Base-by-base conservation (phyloP, 129 eudicot genomes). In the Flaveria bidentis region DNA sequence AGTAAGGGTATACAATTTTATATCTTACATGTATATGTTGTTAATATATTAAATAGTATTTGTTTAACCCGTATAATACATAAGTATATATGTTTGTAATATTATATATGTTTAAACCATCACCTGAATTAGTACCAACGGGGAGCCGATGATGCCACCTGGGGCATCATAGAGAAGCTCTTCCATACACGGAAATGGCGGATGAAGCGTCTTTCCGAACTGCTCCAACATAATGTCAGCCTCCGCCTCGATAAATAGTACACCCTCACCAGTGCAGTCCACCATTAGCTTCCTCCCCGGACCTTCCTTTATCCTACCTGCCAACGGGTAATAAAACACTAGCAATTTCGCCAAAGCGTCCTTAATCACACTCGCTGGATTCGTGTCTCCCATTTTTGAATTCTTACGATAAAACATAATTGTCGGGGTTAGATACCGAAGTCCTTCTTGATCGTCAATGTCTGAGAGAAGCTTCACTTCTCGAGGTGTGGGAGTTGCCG, bases 281-380 rank as follows among this genome's bases (percentile, higher is more conserved):
- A 87, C 84, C 61, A 74, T 33, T 18, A 85, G 72, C 78, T 80
- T 80, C 47, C 44, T 17, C 0, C 57, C n/a, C 0, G 53, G 45
- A 5, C 76, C 78, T 47, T 76, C 85, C 0, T 52, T 74, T 6
- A 87, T 71, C 17, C 89, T 72, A 18, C 92, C 92, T 2, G 87
- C 87, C 16, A 79, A 36, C 0, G 92, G 92, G 49, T 87, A 82
- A 72, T 85, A 85, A 39, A 64, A 71, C 18, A 87, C 84, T 5
- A 87, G 51, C 9, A 78, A 84, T 64, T 77, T 78, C 0, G 78
- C 72, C 15, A 87, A 12, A 3, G 89, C 87, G 2, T 77, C 84
- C 55, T 65, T 80, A 2, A 87, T 76, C 15, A 80, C 69, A 22
- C 26, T 70, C 0, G 73, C 83, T 0, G 82, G 85, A 9, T 85